These are phyloP conservation scores for Apiospora hydei DNA, from an alignment of 2,329 filamentous ascomycete genomes.

Conservation along the genomic window DNA sequence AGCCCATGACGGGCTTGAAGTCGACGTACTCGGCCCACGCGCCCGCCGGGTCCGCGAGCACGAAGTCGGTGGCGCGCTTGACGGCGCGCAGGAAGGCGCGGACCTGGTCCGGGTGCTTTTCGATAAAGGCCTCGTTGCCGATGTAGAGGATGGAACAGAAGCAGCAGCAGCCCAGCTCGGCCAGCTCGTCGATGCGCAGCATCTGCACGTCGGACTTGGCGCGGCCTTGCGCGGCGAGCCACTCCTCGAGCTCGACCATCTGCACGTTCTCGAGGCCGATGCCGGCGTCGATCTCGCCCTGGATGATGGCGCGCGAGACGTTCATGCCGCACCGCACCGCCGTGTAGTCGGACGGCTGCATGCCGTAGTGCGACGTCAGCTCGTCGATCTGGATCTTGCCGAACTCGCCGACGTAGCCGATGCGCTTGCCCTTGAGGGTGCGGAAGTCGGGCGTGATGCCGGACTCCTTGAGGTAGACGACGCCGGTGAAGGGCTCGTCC, in stretches of 20 bases:
- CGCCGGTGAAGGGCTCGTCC: slow-evolving; percentile 81
- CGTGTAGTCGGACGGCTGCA: slow-evolving; percentile 76
- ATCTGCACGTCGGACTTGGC: slow-evolving; percentile 75
- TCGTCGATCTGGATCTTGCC: slow-evolving; percentile 87
- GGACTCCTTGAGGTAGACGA: slow-evolving; percentile 77
- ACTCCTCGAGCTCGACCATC: slow-evolving; percentile 83
- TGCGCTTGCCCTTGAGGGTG: slow-evolving; percentile 77
- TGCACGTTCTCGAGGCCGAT: slow-evolving; percentile 83
- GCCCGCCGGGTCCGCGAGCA: slow-evolving; percentile 66
- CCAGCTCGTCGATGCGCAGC: slow-evolving; percentile 82
- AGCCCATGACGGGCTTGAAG: slow-evolving; percentile 75
- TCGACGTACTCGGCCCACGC: slow-evolving; percentile 75
- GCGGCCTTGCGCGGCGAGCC: slow-evolving; percentile 70
- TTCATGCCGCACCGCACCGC: slow-evolving; percentile 84
- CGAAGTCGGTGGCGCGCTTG: slow-evolving; percentile 77
- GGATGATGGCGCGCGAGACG: slow-evolving; percentile 77
- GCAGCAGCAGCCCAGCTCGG: slow-evolving; percentile 82
- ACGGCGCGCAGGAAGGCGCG: slow-evolving; percentile 74
- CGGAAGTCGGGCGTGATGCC: slow-evolving; percentile 79
- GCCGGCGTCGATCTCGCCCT: slow-evolving; percentile 75
- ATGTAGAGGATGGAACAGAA: slow-evolving; percentile 86
- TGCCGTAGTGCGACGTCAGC: slow-evolving; percentile 79
- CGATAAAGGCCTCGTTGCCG: slow-evolving; percentile 74
- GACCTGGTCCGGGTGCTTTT: slow-evolving; percentile 71
- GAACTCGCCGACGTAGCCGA: slow-evolving; percentile 83